phyloP scores from a whole-genome alignment of 1,139 yeast species.

The Yamadazyma siamensis region DNA sequence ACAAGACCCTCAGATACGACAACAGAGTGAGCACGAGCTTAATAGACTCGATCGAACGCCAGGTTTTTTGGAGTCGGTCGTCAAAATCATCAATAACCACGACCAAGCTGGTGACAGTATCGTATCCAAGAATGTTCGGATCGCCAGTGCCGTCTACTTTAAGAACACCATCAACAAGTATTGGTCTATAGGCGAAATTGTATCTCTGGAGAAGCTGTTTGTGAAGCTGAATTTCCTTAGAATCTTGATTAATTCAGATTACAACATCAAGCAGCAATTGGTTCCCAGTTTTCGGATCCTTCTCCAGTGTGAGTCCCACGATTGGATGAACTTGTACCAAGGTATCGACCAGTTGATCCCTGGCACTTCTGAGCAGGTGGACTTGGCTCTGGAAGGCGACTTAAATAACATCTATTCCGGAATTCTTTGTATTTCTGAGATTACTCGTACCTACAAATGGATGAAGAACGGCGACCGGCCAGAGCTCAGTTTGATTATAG shows the following conservation, averaged over 20 bases:
- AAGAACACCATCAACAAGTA: constrained; percentile 68
- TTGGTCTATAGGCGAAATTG: constrained; percentile 56
- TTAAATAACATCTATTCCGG: constrained; percentile 70
- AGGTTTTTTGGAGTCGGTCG: constrained; percentile 81
- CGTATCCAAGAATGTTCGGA: constrained; percentile 41
- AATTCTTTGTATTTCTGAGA: constrained; percentile 68
- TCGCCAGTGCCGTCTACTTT: constrained; percentile 84
- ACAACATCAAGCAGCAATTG: constrained; percentile 56
- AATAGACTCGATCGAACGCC: constrained; percentile 52
- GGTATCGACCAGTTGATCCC: constrained; percentile 55
- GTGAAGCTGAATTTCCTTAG: constrained; percentile 60
- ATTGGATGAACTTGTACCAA: constrained; percentile 69
- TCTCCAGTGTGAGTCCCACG: constrained; percentile 66
- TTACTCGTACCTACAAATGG: constrained; percentile 79
- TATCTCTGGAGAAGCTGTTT: constrained; percentile 66
- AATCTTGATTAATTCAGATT: constrained; percentile 39
- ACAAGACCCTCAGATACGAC: constrained; percentile 60
- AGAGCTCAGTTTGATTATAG: constrained; percentile 57
- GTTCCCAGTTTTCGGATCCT: constrained; percentile 68
- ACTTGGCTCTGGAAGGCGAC: constrained; percentile 35
- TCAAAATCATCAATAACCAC: constrained; percentile 51
- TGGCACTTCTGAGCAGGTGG: constrained; percentile 12
- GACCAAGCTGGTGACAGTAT: background rate
- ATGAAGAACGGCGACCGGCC: constrained; percentile 56
- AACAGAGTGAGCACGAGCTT: constrained; percentile 67